Conservation (phyloP, 2,329 filamentous ascomycete genomes). For the Mycosphaerella sp. region DNA sequence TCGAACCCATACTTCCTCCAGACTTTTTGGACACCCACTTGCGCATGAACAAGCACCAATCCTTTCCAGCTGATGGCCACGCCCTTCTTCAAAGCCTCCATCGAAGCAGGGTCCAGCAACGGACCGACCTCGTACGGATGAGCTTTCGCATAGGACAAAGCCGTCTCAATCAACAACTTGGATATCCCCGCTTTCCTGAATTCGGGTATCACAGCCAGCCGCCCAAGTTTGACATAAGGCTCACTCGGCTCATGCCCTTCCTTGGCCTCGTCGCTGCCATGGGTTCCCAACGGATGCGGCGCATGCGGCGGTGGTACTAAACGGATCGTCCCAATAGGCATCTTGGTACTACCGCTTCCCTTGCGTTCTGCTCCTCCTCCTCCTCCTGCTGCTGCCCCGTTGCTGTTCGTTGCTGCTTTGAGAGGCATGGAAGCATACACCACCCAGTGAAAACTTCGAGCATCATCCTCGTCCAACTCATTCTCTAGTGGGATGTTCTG, state of each 20-base stretch:
- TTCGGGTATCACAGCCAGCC: conserved; percentile 60
- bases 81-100: conserved; percentile 33
- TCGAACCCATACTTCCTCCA: conserved; percentile 70
- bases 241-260: conserved; percentile 51
- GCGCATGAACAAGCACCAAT: conserved; percentile 72
- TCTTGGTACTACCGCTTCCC: conserved; percentile 37
- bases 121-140: conserved; percentile 48
- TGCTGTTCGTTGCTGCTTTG: conserved; percentile 30
- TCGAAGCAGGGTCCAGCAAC: conserved; percentile 28
- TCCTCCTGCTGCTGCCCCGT: background rate
- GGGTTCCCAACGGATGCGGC: conserved; percentile 21
- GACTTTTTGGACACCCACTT: conserved; percentile 55
- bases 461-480: conserved; percentile 77
- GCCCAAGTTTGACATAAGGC: conserved; percentile 75
- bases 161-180: conserved; percentile 59
- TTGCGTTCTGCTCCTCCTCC: conserved; percentile 31
- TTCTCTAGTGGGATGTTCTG: conserved; percentile 54
- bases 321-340: conserved; percentile 68
- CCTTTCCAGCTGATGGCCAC: conserved; percentile 58
- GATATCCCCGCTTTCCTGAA: conserved; percentile 51
- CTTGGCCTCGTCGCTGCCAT: conserved; percentile 17
- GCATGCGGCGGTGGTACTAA: conserved; percentile 73
- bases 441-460: conserved; percentile 77
- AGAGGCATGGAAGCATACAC: conserved; percentile 60
- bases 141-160: conserved; percentile 59